These are phyloP conservation scores for Metschnikowia amazonensis DNA, from an alignment of 805 yeast genomes.

Conservation along the genomic window DNA sequence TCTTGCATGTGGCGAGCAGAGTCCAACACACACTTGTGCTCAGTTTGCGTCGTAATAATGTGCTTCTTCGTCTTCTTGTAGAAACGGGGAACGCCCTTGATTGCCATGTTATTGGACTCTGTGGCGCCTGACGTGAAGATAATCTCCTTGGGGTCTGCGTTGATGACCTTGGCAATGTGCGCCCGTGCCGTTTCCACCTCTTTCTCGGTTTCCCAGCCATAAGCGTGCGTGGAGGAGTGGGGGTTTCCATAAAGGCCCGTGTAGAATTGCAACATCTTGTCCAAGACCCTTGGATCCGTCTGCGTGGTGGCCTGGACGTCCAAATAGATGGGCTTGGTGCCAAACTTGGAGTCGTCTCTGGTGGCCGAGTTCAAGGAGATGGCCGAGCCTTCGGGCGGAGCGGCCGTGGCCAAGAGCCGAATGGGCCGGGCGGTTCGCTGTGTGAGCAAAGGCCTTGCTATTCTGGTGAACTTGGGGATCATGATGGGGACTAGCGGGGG, in stretches of 20 bases:
- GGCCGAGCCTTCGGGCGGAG: constrained; percentile 49
- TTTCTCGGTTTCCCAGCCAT: constrained; percentile 97
- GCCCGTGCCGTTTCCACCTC: constrained; percentile 86
- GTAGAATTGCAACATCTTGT: constrained; percentile 76
- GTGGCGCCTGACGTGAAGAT: constrained; percentile 98
- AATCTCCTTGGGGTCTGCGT: constrained; percentile 95
- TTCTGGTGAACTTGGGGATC: constrained; percentile 1
- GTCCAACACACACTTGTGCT: constrained; percentile 98
- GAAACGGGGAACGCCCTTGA: constrained; percentile 94
- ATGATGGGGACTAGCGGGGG: constrained; percentile 1
- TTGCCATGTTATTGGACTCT: constrained; percentile 89
- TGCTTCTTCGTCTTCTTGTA: constrained; percentile 87
- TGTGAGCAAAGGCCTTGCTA: constrained; percentile 3
- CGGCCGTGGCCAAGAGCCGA: background rate
- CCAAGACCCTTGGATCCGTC: constrained; percentile 93
- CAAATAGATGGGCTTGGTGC: constrained; percentile 86
- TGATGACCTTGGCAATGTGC: constrained; percentile 76
- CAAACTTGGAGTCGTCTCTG: constrained; percentile 47
- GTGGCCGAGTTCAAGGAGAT: constrained; percentile 42
- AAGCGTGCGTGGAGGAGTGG: constrained; percentile 93
- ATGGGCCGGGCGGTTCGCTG: background rate
- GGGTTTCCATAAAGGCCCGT: constrained; percentile 98
- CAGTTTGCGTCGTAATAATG: constrained; percentile 93
- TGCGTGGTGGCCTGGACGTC: constrained; percentile 99
- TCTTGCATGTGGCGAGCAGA: constrained; percentile 92